These are phyloP conservation scores for Russula earlei DNA, from an alignment of 768 basidiomycete species.

Conservation along the genomic window DNA sequence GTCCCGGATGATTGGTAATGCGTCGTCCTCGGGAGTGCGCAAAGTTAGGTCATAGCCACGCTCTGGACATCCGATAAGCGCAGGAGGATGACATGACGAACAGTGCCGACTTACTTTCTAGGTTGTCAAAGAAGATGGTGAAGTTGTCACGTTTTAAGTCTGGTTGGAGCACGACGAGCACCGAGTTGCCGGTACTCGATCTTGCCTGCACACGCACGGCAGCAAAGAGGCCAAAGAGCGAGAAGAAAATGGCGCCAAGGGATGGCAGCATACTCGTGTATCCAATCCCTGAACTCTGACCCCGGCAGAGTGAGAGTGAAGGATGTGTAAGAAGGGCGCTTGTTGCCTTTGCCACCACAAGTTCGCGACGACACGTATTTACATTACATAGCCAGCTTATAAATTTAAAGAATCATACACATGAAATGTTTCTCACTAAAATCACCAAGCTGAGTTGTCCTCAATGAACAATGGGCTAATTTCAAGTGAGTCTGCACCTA, in stretches of 20 bases:
- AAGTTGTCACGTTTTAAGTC: constrained; percentile 56
- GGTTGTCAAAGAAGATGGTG: constrained; percentile 70
- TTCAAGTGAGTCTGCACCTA: no score
- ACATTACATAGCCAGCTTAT: background rate
- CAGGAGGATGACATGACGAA: background rate
- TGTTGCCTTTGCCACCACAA: background rate
- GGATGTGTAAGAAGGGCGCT: background rate
- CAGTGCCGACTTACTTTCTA: constrained; percentile 46
- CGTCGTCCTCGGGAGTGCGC: constrained; percentile 68
- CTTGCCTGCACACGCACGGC: constrained; percentile 38
- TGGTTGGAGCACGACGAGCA: constrained; percentile 79
- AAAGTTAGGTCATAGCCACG: constrained; percentile 83
- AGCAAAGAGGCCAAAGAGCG: constrained; percentile 25
- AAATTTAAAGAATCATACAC: background rate
- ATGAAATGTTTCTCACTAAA: no score
- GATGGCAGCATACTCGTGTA: constrained; percentile 23
- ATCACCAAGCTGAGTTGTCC: no score
- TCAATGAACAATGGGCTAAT: no score
- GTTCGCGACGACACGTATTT: constrained; percentile 1
- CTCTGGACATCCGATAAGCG: constrained; percentile 33
- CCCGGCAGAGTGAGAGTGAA: background rate
- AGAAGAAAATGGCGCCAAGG: constrained; percentile 23
- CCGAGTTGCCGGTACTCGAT: constrained; percentile 75
- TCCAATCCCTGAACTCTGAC: background rate
- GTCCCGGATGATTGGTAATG: constrained; percentile 56